phyloP scores from a whole-genome alignment of 495 filamentous ascomycete species.

The Lasiosphaeriaceae sp. region DNA sequence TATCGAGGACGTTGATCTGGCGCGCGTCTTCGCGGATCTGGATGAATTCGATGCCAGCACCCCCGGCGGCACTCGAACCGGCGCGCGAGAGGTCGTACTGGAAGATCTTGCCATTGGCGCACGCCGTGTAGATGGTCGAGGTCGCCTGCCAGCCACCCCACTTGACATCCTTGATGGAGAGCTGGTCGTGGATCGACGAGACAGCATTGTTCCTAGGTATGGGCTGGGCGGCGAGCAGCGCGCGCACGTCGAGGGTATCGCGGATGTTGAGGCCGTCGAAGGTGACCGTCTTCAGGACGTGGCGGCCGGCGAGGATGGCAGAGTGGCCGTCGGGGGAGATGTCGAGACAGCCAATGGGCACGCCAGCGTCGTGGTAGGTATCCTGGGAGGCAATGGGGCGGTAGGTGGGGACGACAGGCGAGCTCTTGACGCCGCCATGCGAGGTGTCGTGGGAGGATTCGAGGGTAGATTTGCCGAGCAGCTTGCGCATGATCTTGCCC shows the following conservation, averaged over 20 bases:
- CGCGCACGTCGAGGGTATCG: slow-evolving; percentile 77
- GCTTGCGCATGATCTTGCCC: slow-evolving; percentile 50
- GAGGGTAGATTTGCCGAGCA: slow-evolving; percentile 43
- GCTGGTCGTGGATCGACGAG: slow-evolving; percentile 58
- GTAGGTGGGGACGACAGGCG: slow-evolving; percentile 35
- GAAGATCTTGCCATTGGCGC: slow-evolving; percentile 80
- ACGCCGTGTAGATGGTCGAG: slow-evolving; percentile 72
- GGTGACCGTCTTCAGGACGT: slow-evolving; percentile 77
- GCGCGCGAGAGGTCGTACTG: slow-evolving; percentile 75
- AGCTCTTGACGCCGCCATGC: slow-evolving; percentile 32
- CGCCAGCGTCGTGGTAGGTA: slow-evolving; percentile 65
- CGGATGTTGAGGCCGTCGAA: slow-evolving; percentile 65
- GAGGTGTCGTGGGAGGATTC: slow-evolving; percentile 35
- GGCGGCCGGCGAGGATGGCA: slow-evolving; percentile 75
- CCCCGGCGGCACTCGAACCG: slow-evolving; percentile 20
- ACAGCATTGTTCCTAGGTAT: slow-evolving; percentile 53
- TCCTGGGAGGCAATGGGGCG: slow-evolving; percentile 70
- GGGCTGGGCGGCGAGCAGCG: slow-evolving; percentile 67
- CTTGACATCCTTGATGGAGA: slow-evolving; percentile 79
- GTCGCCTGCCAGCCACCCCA: slow-evolving; percentile 58
- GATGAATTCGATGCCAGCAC: slow-evolving; percentile 64
- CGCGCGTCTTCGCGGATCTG: slow-evolving; percentile 75
- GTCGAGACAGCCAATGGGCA: slow-evolving; percentile 72
- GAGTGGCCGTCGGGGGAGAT: slow-evolving; percentile 70
- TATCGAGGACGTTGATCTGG: slow-evolving; percentile 86